Conservation (phyloP, 2,329 filamentous ascomycete species). For the Lizonia empirigonia region DNA sequence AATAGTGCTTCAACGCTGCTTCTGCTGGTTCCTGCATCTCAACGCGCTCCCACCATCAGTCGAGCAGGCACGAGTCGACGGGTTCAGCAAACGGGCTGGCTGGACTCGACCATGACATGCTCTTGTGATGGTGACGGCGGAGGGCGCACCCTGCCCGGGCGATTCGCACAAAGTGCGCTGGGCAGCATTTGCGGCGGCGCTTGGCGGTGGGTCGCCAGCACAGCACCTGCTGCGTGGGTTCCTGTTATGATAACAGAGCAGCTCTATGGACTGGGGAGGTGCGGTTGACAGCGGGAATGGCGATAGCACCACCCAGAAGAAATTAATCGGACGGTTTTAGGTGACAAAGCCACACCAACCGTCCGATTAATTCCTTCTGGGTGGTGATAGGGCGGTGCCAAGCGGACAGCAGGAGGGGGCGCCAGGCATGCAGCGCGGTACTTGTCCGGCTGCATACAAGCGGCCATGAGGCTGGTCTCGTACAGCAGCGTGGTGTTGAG, state of each 20-base stretch:
- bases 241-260: conserved; percentile 22
- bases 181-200: conserved; percentile 8
- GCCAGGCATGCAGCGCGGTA: background rate
- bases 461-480: conserved; percentile 6
- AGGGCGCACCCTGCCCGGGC: conserved; percentile 5
- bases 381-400: conserved; percentile 7
- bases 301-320: no score
- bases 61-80: conserved; percentile 34
- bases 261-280: conserved; percentile 19
- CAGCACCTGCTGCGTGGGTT: conserved; percentile 11
- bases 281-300: conserved; percentile 9
- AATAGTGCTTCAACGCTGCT: conserved; percentile 42
- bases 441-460: conserved; percentile 1
- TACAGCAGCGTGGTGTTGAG: conserved; percentile 15
- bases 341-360: no score
- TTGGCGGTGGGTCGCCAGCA: conserved; percentile 12
- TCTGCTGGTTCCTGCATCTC: conserved; percentile 47
- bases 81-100: conserved; percentile 26
- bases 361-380: no score
- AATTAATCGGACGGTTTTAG: no score
- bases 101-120: conserved; percentile 19
- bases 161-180: conserved; percentile 12
- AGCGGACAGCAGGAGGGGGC: background rate
- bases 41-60: conserved; percentile 28
- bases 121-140: conserved; percentile 18